Percentiles rank a stretch among this genome's conserved stretches.
These are phyloP conservation scores for Handroanthus guayacan DNA, from an alignment of 257 asterid genomes.

Conservation along the genomic window DNA sequence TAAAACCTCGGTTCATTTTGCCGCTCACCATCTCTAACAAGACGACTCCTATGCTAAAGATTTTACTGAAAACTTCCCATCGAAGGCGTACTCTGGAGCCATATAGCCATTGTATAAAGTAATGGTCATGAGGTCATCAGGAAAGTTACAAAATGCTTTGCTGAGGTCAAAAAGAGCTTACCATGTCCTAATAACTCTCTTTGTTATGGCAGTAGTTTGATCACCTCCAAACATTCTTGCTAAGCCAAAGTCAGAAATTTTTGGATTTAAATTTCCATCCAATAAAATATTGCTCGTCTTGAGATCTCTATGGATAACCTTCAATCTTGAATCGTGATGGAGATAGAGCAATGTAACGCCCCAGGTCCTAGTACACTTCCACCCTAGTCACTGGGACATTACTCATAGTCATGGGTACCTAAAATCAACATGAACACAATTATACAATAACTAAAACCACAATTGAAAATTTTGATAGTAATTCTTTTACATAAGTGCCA, in stretches of 20 bases:
- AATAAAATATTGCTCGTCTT: slow-evolving; percentile 55
- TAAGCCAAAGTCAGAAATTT: slow-evolving; percentile 57
- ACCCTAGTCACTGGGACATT: too few relatives aligned
- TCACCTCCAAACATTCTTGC: slow-evolving; percentile 48
- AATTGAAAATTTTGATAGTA: too few relatives aligned
- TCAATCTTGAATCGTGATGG: slow-evolving; percentile 58
- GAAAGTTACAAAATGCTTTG: background rate
- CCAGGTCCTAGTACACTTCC: too few relatives aligned
- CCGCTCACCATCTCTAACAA: slow-evolving; percentile 53
- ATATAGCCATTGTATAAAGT: slow-evolving; percentile 54
- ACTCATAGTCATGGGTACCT: too few relatives aligned
- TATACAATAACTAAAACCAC: too few relatives aligned
- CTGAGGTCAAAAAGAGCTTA: slow-evolving; percentile 26
- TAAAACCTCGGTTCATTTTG: slow-evolving; percentile 48
- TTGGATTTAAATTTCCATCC: slow-evolving; percentile 44
- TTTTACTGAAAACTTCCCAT: slow-evolving; percentile 50
- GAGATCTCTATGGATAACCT: slow-evolving; percentile 53
- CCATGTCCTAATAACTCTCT: slow-evolving; percentile 57
- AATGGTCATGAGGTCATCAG: background rate
- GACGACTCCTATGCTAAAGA: slow-evolving; percentile 53
- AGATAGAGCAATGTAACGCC: too few relatives aligned
- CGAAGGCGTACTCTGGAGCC: slow-evolving; percentile 58
- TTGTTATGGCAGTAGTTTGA: slow-evolving; percentile 40
- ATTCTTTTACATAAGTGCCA: too few relatives aligned
- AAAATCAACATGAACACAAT: too few relatives aligned